Evolutionary conservation across 768 basidiomycete species (phyloP).

Genomic region (Sistotremastrum suecicum): DNA sequence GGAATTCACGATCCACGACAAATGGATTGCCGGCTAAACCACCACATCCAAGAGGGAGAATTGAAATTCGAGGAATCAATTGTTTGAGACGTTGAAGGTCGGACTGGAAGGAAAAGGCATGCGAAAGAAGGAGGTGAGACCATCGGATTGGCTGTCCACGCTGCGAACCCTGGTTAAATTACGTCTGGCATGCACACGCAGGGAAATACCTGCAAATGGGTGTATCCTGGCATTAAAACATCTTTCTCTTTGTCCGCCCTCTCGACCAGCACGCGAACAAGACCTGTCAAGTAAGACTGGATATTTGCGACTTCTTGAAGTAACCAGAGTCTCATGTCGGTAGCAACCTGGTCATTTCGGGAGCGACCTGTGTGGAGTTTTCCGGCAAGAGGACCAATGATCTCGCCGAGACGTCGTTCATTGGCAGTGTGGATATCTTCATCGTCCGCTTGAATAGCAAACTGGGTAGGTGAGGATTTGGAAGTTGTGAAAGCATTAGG

Average conservation of each 20-base stretch:
- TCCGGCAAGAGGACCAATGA: slow-evolving; percentile 85
- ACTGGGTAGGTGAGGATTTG: slow-evolving; percentile 29
- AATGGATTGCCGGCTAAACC: slow-evolving; percentile 97
- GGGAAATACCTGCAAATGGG: slow-evolving; percentile 76
- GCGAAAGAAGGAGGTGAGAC: slow-evolving; percentile 93
- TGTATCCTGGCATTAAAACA: slow-evolving; percentile 87
- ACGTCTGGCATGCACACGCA: background rate
- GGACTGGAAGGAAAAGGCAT: slow-evolving; percentile 84
- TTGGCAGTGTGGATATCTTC: slow-evolving; percentile 99
- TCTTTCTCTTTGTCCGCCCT: slow-evolving; percentile 91
- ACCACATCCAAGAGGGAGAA: slow-evolving; percentile 87
- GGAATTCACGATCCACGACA: slow-evolving; percentile 82
- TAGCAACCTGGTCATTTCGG: slow-evolving; percentile 96
- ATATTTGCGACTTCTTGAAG: slow-evolving; percentile 61
- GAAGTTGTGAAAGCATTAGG: background rate
- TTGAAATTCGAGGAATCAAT: slow-evolving; percentile 79
- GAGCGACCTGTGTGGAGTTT: slow-evolving; percentile 97
- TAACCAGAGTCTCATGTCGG: slow-evolving; percentile 96
- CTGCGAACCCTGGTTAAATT: slow-evolving; percentile 25
- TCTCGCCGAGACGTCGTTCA: slow-evolving; percentile 83
- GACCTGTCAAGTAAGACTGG: slow-evolving; percentile 51
- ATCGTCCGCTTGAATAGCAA: slow-evolving; percentile 68
- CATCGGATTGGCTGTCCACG: slow-evolving; percentile 97
- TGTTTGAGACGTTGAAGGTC: slow-evolving; percentile 80
- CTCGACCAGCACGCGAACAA: slow-evolving; percentile 81